Percentiles rank a stretch among this genome's conserved stretches.
Conservation (phyloP, 2,329 filamentous ascomycete genomes). For the Cytospora piceicola region DNA sequence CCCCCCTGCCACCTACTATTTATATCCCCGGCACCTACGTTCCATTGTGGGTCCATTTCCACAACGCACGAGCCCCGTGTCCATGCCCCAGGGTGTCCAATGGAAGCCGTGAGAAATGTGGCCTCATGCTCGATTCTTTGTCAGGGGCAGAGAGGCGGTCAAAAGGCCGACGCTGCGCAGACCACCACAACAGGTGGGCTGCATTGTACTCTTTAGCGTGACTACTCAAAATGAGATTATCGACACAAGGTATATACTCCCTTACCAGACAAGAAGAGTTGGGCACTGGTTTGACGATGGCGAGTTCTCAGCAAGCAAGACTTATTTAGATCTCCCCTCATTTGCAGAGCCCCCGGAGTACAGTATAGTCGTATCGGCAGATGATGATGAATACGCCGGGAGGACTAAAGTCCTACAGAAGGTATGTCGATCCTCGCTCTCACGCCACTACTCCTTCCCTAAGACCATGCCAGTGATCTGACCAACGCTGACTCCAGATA, state of each 20-base stretch:
- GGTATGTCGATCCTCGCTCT: conserved; percentile 18
- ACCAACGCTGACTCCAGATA: conserved; percentile 4
- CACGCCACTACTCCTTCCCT: not conserved
- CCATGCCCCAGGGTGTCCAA: conserved; percentile 23
- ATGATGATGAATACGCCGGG: conserved; percentile 31
- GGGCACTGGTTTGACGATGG: conserved; percentile 24
- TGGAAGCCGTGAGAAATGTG: conserved; percentile 25
- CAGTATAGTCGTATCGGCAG: conserved; percentile 29
- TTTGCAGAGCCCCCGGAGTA: conserved; percentile 30
- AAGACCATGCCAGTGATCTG: not conserved
- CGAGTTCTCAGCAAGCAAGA: conserved; percentile 27
- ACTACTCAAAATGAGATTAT: conserved; percentile 30
- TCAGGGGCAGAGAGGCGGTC: conserved; percentile 28
- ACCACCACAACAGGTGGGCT: conserved; percentile 26
- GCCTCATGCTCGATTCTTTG: conserved; percentile 24
- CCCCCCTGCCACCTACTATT: conserved; percentile 20
- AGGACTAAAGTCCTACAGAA: conserved; percentile 28
- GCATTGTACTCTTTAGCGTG: conserved; percentile 26
- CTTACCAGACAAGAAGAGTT: not conserved
- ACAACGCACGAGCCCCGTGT: conserved; percentile 20
- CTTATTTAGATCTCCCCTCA: conserved; percentile 30
- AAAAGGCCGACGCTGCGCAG: conserved; percentile 28
- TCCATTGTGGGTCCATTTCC: conserved; percentile 20
- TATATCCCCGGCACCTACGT: conserved; percentile 15
- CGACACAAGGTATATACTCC: conserved; percentile 27